Evolutionary conservation across 768 basidiomycete genomes (phyloP).

Genomic region (Kwoniella europaea): DNA sequence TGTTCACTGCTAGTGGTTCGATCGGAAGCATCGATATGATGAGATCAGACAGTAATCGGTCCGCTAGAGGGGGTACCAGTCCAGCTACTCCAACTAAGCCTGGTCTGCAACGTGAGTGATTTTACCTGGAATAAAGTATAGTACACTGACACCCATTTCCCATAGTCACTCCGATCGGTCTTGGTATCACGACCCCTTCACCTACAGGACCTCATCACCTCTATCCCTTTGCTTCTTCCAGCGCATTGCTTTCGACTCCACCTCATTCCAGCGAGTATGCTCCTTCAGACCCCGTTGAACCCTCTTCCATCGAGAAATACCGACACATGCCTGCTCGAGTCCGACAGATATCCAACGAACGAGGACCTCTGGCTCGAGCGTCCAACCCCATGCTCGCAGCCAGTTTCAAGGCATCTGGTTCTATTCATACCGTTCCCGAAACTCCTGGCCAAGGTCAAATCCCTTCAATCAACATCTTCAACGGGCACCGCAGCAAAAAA

Average conservation of each 20-base stretch:
- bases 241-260: constrained; percentile 14
- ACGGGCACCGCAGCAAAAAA: not conserved
- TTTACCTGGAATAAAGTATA: not conserved
- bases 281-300: constrained; percentile 7
- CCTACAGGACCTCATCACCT: constrained; percentile 25
- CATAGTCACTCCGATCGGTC: constrained; percentile 18
- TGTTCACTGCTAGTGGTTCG: constrained; percentile 43
- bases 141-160: constrained; percentile 14
- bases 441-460: constrained; percentile 10
- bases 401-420: constrained; percentile 37
- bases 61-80: constrained; percentile 11
- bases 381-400: constrained; percentile 55
- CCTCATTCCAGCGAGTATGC: constrained; percentile 9
- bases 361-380: constrained; percentile 47
- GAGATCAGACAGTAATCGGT: constrained; percentile 19
- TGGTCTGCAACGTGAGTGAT: constrained; percentile 29
- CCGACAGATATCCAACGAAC: constrained; percentile 18
- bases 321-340: constrained; percentile 14
- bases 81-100: constrained; percentile 49
- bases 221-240: constrained; percentile 44
- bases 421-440: constrained; percentile 20
- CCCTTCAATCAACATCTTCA: constrained; percentile 6
- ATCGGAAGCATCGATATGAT: constrained; percentile 38
- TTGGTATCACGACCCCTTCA: constrained; percentile 39
- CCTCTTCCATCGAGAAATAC: constrained; percentile 16